Conservation (phyloP, 2,329 filamentous ascomycete species). For the Torrubiellomyces zombiae region DNA sequence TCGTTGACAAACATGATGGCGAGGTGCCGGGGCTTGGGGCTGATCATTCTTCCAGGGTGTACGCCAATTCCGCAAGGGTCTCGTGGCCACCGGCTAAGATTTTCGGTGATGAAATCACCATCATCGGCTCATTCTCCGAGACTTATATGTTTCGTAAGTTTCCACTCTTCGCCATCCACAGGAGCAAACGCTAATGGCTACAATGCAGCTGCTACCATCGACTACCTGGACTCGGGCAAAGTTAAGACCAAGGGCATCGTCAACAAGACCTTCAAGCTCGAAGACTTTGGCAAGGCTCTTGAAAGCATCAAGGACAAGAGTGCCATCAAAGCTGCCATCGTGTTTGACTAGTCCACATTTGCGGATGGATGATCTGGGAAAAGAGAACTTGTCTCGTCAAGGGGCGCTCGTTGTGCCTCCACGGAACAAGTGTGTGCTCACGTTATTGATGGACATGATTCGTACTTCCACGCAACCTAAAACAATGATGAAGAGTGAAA, state of each 20-base stretch:
- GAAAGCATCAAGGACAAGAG: constrained; percentile 56
- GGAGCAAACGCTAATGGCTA: no score
- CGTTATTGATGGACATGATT: no score
- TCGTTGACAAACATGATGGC: constrained; percentile 1
- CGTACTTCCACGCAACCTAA: no score
- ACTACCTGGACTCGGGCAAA: constrained; percentile 40
- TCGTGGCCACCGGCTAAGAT: constrained; percentile 58
- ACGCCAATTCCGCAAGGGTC: constrained; percentile 43
- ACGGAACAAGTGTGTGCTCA: no score
- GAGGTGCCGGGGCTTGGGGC: no score
- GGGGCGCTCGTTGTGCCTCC: no score
- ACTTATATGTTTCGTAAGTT: constrained; percentile 52
- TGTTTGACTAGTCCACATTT: constrained; percentile 47
- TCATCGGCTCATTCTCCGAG: constrained; percentile 57
- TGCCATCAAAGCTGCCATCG: constrained; percentile 59
- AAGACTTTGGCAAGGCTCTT: constrained; percentile 54
- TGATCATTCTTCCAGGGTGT: constrained; percentile 31
- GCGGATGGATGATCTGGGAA: not conserved
- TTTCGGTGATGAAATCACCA: constrained; percentile 52
- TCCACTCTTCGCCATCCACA: no score
- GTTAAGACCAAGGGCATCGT: constrained; percentile 51
- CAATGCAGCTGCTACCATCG: constrained; percentile 24
- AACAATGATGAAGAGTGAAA: no score
- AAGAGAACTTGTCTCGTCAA: no score
- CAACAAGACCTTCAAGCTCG: constrained; percentile 57